These are phyloP conservation scores for Cyclaneusma minus DNA, from an alignment of 2,329 filamentous ascomycete genomes.

Conservation along the genomic window DNA sequence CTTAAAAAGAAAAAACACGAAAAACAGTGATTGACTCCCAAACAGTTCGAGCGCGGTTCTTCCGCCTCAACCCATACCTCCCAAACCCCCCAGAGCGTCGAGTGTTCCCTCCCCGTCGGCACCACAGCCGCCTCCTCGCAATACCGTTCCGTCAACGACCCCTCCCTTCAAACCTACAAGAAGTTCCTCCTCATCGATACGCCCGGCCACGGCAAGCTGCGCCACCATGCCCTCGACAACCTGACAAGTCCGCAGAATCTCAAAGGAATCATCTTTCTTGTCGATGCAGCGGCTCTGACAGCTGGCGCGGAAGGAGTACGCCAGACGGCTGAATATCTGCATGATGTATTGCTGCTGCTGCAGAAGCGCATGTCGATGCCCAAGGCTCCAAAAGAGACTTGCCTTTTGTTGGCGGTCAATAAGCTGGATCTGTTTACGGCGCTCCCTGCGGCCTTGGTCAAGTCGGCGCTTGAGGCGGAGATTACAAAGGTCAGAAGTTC, in stretches of 20 bases:
- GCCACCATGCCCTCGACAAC: conserved; percentile 45
- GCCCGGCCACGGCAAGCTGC: conserved; percentile 89
- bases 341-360: conserved; percentile 71
- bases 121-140: conserved; percentile 38
- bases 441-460: conserved; percentile 63
- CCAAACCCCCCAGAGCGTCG: conserved; percentile 39
- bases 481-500: conserved; percentile 63
- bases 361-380: conserved; percentile 55
- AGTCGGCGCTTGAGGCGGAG: conserved; percentile 61
- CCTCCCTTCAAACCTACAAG: conserved; percentile 38
- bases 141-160: conserved; percentile 52
- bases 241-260: conserved; percentile 34
- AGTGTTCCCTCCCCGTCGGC: conserved; percentile 36
- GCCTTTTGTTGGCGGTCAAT: conserved; percentile 78
- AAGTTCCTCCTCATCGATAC: conserved; percentile 75
- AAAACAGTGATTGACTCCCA: too few species aligned
- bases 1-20: conserved; percentile 4
- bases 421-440: conserved; percentile 95
- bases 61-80: conserved; percentile 36
- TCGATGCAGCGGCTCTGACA: conserved; percentile 63
- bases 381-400: conserved; percentile 43
- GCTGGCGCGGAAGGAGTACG: conserved; percentile 42
- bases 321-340: conserved; percentile 68
- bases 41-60: conserved; percentile 38
- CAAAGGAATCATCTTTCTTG: conserved; percentile 66